Evolutionary conservation across 2,329 filamentous ascomycete species (phyloP), one percentile per base, ranked within the genome.

Genomic region (Trichoderma sp.): DNA sequence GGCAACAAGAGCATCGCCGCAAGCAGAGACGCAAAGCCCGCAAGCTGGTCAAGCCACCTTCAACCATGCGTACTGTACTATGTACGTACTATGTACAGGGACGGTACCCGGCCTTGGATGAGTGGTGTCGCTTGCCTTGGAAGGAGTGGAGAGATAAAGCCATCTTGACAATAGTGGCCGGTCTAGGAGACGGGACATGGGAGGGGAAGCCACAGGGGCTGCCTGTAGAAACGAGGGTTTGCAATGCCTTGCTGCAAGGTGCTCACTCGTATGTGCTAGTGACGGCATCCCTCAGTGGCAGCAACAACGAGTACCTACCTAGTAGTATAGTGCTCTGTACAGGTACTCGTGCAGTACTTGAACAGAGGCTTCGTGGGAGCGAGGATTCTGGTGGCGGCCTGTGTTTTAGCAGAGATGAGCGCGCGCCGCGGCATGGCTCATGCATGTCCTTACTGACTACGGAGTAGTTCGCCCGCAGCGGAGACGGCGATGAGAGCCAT

Each of bases 401-500:
- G 67, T 53, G 45, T 45, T 58, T 64, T 64, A 54, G 59, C 50
- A 64, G 45, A 22, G 61, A 34, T 39, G 57, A 57, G 65, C 37
- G 65, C 65, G 57, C 67, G 59, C 59, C 53, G 66, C 59, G 59
- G 35, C 35, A 42, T 68, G 53, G 66, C 45, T 48, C 39, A 57
- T 58, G 67, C 67, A 59, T 54, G 52, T 64, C 59, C 52, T 48
- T 39, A 68, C 22, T 50, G 52, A 57, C 52, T 53, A 68, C 53
- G 59, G 52, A 48, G 52, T 64, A 58, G 59, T 64, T 58, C 58
- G 67, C 66, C 66, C 66, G 66, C 66, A 63, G 66, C 66, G 67
- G 59, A 48, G 59, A 64, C 67, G 52, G 35, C 27, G 48, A 48
- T 42, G 34, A 67, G 59, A 64, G 52, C 35, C 50, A 57, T 27